Percentiles rank a stretch among this genome's conserved stretches.
These are phyloP conservation scores for Pythium biforme DNA, from an alignment of 352 stramenopile genomes.

Conservation along the genomic window DNA sequence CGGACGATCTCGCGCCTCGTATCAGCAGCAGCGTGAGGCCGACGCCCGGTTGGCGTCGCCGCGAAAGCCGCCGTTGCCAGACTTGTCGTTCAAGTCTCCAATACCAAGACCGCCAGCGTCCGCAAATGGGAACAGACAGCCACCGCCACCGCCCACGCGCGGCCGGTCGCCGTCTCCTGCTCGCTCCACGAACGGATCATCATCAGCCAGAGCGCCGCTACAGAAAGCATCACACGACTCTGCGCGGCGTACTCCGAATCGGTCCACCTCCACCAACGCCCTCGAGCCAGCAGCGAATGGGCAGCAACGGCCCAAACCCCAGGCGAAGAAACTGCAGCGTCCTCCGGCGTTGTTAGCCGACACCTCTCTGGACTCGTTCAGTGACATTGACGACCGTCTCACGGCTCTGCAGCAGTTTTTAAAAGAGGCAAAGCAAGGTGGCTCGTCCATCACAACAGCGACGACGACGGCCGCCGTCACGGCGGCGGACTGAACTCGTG, in stretches of 20 bases:
- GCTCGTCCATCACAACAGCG: conserved; percentile 1
- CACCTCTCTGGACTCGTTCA: conserved; percentile 76
- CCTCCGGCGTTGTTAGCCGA: conserved; percentile 43
- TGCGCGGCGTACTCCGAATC: not conserved
- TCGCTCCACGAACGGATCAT: conserved; percentile 10
- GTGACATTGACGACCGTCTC: conserved; percentile 82
- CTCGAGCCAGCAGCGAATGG: not conserved
- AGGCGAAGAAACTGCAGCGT: not conserved
- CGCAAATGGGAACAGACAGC: conserved; percentile 28
- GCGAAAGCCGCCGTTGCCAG: conserved; percentile 22
- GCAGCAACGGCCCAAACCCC: conserved; percentile 8
- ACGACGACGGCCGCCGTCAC: conserved; percentile 7
- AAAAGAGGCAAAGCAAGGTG: conserved; percentile 70
- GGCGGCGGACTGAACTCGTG: not conserved
- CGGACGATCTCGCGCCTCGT: conserved; percentile 36
- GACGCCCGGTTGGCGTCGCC: conserved; percentile 59
- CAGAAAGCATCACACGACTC: not conserved
- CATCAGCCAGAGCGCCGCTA: not conserved
- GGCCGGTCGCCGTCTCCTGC: conserved; percentile 26
- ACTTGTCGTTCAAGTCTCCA: conserved; percentile 10
- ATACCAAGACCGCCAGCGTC: conserved; percentile 17
- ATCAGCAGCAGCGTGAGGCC: conserved; percentile 51
- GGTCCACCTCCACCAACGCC: not conserved
- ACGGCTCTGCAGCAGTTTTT: conserved; percentile 83
- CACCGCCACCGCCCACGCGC: conserved; percentile 27